phyloP scores from a whole-genome alignment of 768 basidiomycete species.

The Calvatia gigantea region DNA sequence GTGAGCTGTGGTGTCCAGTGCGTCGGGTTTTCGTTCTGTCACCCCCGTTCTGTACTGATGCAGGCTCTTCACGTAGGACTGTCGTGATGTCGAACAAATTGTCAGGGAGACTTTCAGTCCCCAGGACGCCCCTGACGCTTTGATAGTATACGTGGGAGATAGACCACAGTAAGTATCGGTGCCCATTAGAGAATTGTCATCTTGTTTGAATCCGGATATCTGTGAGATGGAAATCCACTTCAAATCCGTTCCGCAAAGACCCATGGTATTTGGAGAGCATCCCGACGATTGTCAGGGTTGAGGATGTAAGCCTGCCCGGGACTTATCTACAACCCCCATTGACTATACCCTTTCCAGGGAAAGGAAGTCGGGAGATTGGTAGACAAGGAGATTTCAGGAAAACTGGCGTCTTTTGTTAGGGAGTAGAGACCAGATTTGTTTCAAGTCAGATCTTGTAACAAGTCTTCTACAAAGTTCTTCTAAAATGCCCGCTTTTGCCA shows the following conservation, averaged over 20 bases:
- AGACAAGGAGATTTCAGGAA: slow-evolving; percentile 31
- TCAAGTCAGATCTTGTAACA: too few relatives aligned
- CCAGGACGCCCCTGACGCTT: slow-evolving; percentile 43
- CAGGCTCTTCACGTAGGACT: slow-evolving; percentile 46
- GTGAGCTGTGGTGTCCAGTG: slow-evolving; percentile 71
- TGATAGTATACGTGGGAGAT: slow-evolving; percentile 70
- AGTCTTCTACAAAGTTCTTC: slow-evolving; percentile 9
- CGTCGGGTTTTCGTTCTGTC: slow-evolving; percentile 15
- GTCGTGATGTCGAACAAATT: slow-evolving; percentile 53
- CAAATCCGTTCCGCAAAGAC: slow-evolving; percentile 55
- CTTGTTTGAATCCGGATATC: neutral
- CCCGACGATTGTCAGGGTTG: slow-evolving; percentile 64
- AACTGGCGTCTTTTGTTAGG: slow-evolving; percentile 28
- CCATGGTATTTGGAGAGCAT: slow-evolving; percentile 60
- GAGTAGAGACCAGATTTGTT: neutral
- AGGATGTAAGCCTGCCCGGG: slow-evolving; percentile 41
- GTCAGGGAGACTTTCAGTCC: slow-evolving; percentile 48
- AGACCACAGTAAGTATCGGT: slow-evolving; percentile 47
- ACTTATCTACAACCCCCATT: neutral
- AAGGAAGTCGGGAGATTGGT: slow-evolving; percentile 39
- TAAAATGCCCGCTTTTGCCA: slow-evolving; percentile 73
- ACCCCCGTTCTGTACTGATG: slow-evolving; percentile 1
- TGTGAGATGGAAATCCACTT: slow-evolving; percentile 61
- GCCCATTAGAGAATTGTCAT: too few relatives aligned
- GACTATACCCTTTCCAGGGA: slow-evolving; percentile 23